Evolutionary conservation across 768 basidiomycete genomes (phyloP).

Genomic region (Coprinopsis sp.): DNA sequence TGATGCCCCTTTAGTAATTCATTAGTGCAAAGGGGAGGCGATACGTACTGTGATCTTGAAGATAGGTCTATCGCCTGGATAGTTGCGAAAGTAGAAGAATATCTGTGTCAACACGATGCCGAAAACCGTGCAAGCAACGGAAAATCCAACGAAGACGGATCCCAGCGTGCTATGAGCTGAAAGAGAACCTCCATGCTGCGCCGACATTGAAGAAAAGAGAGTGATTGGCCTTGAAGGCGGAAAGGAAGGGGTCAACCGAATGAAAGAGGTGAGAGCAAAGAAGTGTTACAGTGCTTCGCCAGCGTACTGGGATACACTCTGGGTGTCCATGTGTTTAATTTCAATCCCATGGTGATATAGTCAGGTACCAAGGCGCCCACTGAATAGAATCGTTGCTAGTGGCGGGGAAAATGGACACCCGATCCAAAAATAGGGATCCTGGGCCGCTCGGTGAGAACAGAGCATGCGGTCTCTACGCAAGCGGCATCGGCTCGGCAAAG

Average conservation of each 20-base stretch:
- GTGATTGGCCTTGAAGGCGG: neutral
- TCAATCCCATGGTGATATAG: no score
- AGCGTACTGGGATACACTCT: no score
- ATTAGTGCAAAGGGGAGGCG: neutral
- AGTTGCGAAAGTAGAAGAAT: conserved; percentile 51
- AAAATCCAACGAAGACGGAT: conserved; percentile 56
- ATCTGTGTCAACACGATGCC: conserved; percentile 52
- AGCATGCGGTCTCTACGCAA: no score
- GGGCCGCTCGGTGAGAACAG: no score
- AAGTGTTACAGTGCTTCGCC: no score
- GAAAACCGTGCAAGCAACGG: conserved; percentile 46
- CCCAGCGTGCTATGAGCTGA: conserved; percentile 49
- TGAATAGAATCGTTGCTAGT: no score
- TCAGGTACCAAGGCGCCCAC: no score
- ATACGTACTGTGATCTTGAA: conserved; percentile 50
- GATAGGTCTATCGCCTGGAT: conserved; percentile 45
- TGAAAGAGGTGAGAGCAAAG: conserved; percentile 9
- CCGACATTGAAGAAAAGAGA: conserved; percentile 5
- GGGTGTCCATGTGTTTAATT: no score
- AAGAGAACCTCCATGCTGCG: conserved; percentile 3
- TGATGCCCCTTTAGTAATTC: neutral
- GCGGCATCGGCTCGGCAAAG: no score
- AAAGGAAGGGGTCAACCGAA: neutral
- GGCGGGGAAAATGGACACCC: no score
- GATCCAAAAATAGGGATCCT: no score